These are phyloP conservation scores for Linaria vulgaris DNA, from an alignment of 257 asterid genomes.

Conservation along the genomic window DNA sequence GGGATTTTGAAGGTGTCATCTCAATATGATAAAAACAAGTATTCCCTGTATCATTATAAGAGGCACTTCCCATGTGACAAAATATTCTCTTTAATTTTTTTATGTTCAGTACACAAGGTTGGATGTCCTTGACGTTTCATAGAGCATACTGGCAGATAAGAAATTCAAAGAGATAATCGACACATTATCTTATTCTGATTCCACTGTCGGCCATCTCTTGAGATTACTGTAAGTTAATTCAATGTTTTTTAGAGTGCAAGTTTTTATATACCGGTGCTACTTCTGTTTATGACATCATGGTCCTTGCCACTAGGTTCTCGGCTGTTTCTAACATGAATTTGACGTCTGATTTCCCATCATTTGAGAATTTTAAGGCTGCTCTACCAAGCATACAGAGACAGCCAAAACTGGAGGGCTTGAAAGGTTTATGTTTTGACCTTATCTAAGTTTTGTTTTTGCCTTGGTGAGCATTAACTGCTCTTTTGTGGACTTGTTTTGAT, in stretches of 20 bases:
- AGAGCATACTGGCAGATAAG: slow-evolving; percentile 65
- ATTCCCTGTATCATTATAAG: too few relatives aligned
- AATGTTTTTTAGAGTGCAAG: slow-evolving; percentile 11
- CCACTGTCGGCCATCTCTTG: slow-evolving; percentile 62
- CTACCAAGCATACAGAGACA: slow-evolving; percentile 67
- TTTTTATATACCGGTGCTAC: background rate
- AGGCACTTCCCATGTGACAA: too few relatives aligned
- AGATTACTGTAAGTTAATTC: slow-evolving; percentile 74
- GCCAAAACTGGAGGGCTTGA: slow-evolving; percentile 82
- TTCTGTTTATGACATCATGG: slow-evolving; percentile 20
- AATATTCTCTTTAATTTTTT: slow-evolving; percentile 14
- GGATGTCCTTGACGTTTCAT: slow-evolving; percentile 53
- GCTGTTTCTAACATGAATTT: slow-evolving; percentile 70
- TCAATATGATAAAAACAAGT: too few relatives aligned
- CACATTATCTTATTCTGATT: slow-evolving; percentile 52
- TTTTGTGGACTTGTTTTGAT: background rate
- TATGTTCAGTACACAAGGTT: slow-evolving; percentile 14
- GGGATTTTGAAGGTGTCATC: too few relatives aligned
- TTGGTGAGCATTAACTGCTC: background rate
- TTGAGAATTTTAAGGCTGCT: slow-evolving; percentile 70
- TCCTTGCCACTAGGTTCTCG: slow-evolving; percentile 49
- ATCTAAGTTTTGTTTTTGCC: slow-evolving; percentile 1
- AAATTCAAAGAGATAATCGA: slow-evolving; percentile 67
- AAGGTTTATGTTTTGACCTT: slow-evolving; percentile 46
- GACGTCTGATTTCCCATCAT: slow-evolving; percentile 52